Conservation (phyloP, 306 rosid species). For the Quercus rubra region DNA sequence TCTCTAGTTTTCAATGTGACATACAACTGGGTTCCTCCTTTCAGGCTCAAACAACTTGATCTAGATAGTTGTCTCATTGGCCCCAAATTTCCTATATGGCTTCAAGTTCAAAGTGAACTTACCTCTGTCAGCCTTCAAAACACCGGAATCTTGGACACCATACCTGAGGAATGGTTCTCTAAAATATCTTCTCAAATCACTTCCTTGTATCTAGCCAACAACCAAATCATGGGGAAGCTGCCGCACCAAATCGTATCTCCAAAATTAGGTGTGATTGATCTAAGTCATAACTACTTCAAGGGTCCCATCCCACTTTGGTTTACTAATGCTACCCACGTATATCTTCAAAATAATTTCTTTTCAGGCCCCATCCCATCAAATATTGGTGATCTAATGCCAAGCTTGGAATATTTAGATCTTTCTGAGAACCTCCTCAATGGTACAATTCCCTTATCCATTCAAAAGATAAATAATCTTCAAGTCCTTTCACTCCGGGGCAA, state of each 20-base stretch:
- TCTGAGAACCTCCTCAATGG: background rate
- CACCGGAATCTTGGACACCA: background rate
- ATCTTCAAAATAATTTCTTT: slow-evolving; percentile 4
- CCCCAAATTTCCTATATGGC: slow-evolving; percentile 26
- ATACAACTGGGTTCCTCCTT: slow-evolving; percentile 16
- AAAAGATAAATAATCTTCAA: no score
- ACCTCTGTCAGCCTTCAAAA: background rate
- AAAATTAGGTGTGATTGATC: background rate
- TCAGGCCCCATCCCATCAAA: slow-evolving; percentile 16
- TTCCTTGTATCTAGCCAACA: background rate
- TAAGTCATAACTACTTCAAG: no score
- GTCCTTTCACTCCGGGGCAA: background rate
- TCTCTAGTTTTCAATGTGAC: background rate
- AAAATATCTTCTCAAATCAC: background rate
- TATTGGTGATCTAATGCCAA: slow-evolving; percentile 11
- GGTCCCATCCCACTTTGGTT: no score
- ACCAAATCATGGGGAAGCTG: background rate
- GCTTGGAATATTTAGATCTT: background rate
- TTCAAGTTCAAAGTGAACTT: slow-evolving; percentile 7
- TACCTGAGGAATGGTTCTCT: slow-evolving; percentile 5
- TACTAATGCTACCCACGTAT: background rate
- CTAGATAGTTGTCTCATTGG: background rate
- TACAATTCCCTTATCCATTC: slow-evolving; percentile 4
- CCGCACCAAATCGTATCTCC: no score
- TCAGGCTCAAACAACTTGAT: background rate